A percentile compares a stretch with the other conserved stretches of the same genome.
These are phyloP conservation scores for Allantophomopsis cytisporea DNA, from an alignment of 2,329 filamentous ascomycete species.

Conservation along the genomic window DNA sequence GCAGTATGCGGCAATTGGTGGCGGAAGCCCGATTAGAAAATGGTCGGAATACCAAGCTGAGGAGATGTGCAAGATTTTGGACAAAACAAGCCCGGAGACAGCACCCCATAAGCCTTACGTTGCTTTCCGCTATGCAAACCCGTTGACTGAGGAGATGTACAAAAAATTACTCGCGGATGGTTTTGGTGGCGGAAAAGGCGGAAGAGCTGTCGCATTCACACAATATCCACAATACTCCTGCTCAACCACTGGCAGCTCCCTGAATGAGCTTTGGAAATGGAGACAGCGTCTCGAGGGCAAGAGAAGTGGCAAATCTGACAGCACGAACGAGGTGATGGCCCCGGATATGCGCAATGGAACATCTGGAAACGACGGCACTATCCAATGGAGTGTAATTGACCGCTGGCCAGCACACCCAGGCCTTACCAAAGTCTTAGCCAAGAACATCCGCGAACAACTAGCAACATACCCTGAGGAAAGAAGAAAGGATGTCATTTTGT, in stretches of 20 bases:
- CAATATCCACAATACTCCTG: conserved; percentile 99
- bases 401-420: conserved; percentile 90
- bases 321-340: not conserved
- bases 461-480: conserved; percentile 72
- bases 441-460: conserved; percentile 80
- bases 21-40: conserved; percentile 93
- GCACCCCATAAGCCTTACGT: conserved; percentile 97
- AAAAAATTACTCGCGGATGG: conserved; percentile 70
- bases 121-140: conserved; percentile 88
- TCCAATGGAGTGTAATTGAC: conserved; percentile 96
- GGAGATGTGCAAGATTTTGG: conserved; percentile 96
- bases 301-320: conserved; percentile 24
- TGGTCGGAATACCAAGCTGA: conserved; percentile 92
- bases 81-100: conserved; percentile 80
- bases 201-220: conserved; percentile 89
- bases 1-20: conserved; percentile 90
- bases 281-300: conserved; percentile 77
- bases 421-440: conserved; percentile 81
- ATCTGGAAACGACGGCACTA: conserved; percentile 41
- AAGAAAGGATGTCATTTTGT: conserved; percentile 66
- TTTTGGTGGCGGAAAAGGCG: conserved; percentile 80
- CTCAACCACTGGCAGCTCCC: conserved; percentile 87
- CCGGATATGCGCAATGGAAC: conserved; percentile 1
- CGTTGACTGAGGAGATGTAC: conserved; percentile 92
- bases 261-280: conserved; percentile 99